Percentiles rank a stretch among this genome's conserved stretches.
These are phyloP conservation scores for Metschnikowia koreensis DNA, from an alignment of 805 yeast genomes.

Conservation along the genomic window DNA sequence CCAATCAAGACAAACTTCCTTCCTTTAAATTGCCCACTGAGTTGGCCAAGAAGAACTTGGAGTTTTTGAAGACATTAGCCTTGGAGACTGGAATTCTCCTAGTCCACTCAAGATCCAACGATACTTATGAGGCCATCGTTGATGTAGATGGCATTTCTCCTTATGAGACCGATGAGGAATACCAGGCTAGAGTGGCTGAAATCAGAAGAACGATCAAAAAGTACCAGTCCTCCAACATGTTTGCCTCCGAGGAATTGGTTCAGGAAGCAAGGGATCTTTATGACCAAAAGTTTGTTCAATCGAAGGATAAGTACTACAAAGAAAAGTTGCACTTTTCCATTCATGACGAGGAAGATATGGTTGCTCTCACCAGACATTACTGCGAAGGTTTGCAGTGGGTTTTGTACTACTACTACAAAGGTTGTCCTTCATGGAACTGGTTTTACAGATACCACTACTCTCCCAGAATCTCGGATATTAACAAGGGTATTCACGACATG, in stretches of 20 bases:
- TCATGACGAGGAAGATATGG: constrained; percentile 56
- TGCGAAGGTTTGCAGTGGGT: constrained; percentile 98
- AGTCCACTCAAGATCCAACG: constrained; percentile 58
- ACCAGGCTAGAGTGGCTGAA: constrained; percentile 48
- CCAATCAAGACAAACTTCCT: constrained; percentile 26
- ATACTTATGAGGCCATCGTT: constrained; percentile 55
- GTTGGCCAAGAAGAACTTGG: constrained; percentile 48
- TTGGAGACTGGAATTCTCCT: constrained; percentile 65
- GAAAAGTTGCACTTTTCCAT: constrained; percentile 73
- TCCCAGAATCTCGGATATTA: constrained; percentile 88
- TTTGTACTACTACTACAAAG: constrained; percentile 81
- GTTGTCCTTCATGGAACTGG: constrained; percentile 97
- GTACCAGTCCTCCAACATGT: constrained; percentile 62
- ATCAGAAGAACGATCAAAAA: constrained; percentile 56
- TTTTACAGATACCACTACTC: constrained; percentile 86
- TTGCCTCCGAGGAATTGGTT: constrained; percentile 56
- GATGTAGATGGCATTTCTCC: constrained; percentile 76
- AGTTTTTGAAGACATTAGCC: constrained; percentile 62
- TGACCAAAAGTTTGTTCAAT: constrained; percentile 66
- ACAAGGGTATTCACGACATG: constrained; percentile 63
- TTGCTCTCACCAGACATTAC: constrained; percentile 72
- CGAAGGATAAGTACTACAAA: constrained; percentile 86
- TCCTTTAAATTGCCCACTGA: constrained; percentile 44
- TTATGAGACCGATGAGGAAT: constrained; percentile 65
- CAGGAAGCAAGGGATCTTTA: constrained; percentile 57